A percentile compares a stretch with the other conserved stretches of the same genome.
Conservation (phyloP, 2,329 filamentous ascomycete genomes). For the Piedraia hortae region DNA sequence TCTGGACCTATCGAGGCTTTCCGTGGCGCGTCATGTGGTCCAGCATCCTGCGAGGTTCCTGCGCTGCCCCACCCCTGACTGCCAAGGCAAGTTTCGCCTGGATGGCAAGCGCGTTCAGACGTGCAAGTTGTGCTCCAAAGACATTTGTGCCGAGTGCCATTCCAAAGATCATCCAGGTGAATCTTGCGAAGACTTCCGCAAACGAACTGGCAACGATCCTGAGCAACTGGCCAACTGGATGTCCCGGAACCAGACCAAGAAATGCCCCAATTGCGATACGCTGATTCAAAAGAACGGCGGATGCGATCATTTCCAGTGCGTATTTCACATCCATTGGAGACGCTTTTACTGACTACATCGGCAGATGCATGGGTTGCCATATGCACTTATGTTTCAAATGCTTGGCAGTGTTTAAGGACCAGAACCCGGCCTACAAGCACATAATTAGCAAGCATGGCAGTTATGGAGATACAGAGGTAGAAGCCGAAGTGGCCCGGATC, state of each 20-base stretch:
- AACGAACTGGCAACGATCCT: conserved; percentile 1
- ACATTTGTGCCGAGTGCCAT: conserved; percentile 2
- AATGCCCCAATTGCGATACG: conserved; percentile 1
- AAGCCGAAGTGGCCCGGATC: not conserved
- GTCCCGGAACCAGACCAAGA: conserved; percentile 1
- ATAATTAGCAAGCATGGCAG: conserved; percentile 1
- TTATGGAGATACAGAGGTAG: conserved; percentile 1
- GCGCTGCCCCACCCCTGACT: conserved; percentile 1
- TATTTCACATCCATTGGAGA: too few relatives aligned
- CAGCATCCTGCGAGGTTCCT: conserved; percentile 1
- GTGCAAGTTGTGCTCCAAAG: conserved; percentile 2
- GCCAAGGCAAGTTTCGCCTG: conserved; percentile 1
- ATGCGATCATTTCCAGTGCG: conserved; percentile 3
- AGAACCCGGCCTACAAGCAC: conserved; percentile 1
- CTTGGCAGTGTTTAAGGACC: conserved; percentile 1
- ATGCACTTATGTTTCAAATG: conserved; percentile 3
- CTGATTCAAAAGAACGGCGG: conserved; percentile 1
- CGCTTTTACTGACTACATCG: too few relatives aligned
- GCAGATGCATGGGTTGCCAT: conserved; percentile 1
- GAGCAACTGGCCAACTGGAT: conserved; percentile 1
- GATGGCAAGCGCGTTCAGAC: not conserved
- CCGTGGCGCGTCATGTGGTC: conserved; percentile 1
- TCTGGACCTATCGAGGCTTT: not conserved
- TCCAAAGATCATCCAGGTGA: conserved; percentile 2
- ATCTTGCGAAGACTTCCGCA: conserved; percentile 2